phyloP scores from a whole-genome alignment of 148 eudicot species.

The Linanthus parryae region DNA sequence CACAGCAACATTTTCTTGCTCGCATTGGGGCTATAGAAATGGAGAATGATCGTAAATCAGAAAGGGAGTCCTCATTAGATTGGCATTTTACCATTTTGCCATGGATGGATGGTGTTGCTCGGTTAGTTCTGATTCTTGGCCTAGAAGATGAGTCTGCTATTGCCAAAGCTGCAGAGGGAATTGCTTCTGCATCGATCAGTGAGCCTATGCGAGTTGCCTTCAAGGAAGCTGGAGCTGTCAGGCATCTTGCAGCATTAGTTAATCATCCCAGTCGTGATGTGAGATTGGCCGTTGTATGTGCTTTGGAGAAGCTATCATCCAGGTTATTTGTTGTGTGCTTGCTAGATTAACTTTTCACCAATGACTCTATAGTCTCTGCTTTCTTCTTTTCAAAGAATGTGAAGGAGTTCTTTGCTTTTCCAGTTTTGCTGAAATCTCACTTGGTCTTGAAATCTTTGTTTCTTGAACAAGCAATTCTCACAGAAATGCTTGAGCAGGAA shows the following conservation, averaged over 20 bases:
- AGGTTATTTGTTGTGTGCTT: constrained; percentile 31
- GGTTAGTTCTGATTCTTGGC: constrained; percentile 78
- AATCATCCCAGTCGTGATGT: constrained; percentile 37
- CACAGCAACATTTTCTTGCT: constrained; percentile 76
- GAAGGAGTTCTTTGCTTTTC: too few relatives aligned
- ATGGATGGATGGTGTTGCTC: constrained; percentile 79
- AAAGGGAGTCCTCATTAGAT: constrained; percentile 21
- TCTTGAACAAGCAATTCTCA: not conserved
- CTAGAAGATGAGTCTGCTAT: constrained; percentile 75
- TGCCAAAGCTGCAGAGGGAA: constrained; percentile 59
- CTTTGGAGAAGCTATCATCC: constrained; percentile 69
- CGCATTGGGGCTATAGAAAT: constrained; percentile 79
- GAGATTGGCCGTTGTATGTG: constrained; percentile 43
- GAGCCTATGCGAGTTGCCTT: constrained; percentile 59
- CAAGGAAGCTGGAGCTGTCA: constrained; percentile 78
- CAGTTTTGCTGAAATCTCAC: too few relatives aligned
- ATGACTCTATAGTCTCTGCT: too few relatives aligned
- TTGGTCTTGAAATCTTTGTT: not conserved
- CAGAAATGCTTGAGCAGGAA: not conserved
- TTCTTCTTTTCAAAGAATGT: too few relatives aligned
- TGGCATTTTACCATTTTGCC: constrained; percentile 54
- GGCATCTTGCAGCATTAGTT: constrained; percentile 44
- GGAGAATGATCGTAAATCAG: constrained; percentile 34
- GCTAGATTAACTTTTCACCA: too few relatives aligned
- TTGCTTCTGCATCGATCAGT: constrained; percentile 63